Conservation (phyloP, 345 rosid genomes). For the Gossypium sturtianum region DNA sequence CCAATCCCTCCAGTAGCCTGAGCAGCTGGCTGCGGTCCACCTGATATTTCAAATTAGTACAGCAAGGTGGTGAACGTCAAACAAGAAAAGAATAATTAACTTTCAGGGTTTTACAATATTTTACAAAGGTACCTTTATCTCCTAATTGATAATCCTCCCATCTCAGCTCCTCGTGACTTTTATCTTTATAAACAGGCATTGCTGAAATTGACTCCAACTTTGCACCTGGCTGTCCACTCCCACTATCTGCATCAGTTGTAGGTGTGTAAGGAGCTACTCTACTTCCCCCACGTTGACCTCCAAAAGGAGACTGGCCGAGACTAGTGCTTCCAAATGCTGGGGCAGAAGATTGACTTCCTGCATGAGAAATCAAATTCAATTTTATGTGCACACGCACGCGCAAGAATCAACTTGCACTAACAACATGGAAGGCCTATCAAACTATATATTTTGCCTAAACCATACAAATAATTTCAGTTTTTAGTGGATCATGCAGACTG, state of each 20-base stretch:
- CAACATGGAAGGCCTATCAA: background rate
- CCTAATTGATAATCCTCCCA: conserved; percentile 96
- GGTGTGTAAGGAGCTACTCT: conserved; percentile 58
- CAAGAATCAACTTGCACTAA: background rate
- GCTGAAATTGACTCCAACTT: conserved; percentile 86
- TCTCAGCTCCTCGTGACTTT: conserved; percentile 86
- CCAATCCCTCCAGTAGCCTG: conserved; percentile 57
- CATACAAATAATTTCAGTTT: background rate
- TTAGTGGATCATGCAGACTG: background rate
- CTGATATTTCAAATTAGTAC: conserved; percentile 30
- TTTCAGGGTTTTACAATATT: background rate
- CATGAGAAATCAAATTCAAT: conserved; percentile 19
- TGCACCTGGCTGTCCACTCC: conserved; percentile 52
- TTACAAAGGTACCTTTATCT: conserved; percentile 66
- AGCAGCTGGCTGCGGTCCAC: conserved; percentile 64
- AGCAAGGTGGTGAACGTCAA: conserved; percentile 4
- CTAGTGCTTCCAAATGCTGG: conserved; percentile 60
- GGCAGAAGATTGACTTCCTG: conserved; percentile 65
- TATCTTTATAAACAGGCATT: conserved; percentile 65
- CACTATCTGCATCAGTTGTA: conserved; percentile 58
- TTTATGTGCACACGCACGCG: background rate
- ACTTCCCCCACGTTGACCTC: conserved; percentile 74
- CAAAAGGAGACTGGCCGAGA: conserved; percentile 69
- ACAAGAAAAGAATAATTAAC: background rate
- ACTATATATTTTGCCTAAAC: background rate